Conservation (phyloP, 805 yeast species). For the Brettanomyces anomalus region DNA sequence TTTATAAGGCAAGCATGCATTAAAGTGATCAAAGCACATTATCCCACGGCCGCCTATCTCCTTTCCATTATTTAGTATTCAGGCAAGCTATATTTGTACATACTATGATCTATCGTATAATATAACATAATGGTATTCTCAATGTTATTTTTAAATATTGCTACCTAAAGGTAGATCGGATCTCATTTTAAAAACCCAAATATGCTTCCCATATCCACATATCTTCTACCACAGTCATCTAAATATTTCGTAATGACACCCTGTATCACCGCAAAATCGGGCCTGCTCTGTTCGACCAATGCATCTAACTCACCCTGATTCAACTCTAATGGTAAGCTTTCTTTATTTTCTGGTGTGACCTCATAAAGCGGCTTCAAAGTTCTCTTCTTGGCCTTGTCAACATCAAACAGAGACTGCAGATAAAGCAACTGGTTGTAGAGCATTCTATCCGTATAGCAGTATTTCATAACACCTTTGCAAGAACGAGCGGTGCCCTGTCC, state of each 20-base stretch:
- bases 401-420: slow-evolving; percentile 70
- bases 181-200: slow-evolving; percentile 32
- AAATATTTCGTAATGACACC: slow-evolving; percentile 65
- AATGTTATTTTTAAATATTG: neutral
- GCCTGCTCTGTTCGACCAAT: slow-evolving; percentile 71
- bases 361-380: slow-evolving; percentile 45
- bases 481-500: slow-evolving; percentile 49
- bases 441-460: slow-evolving; percentile 66
- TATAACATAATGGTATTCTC: too few relatives aligned
- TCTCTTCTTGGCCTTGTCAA: slow-evolving; percentile 59
- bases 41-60: too few relatives aligned
- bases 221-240: slow-evolving; percentile 77
- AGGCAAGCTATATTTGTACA: too few relatives aligned
- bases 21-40: too few relatives aligned
- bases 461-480: slow-evolving; percentile 76
- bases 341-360: slow-evolving; percentile 8
- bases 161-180: neutral
- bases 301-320: slow-evolving; percentile 56
- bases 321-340: slow-evolving; percentile 17
- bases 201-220: slow-evolving; percentile 77
- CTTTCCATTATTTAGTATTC: too few relatives aligned
- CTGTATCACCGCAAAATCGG: slow-evolving; percentile 41
- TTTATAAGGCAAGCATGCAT: too few relatives aligned
- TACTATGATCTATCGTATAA: too few relatives aligned
- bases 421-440: slow-evolving; percentile 82